Conservation (phyloP, 2,329 filamentous ascomycete genomes). For the Beauveria varroae region DNA sequence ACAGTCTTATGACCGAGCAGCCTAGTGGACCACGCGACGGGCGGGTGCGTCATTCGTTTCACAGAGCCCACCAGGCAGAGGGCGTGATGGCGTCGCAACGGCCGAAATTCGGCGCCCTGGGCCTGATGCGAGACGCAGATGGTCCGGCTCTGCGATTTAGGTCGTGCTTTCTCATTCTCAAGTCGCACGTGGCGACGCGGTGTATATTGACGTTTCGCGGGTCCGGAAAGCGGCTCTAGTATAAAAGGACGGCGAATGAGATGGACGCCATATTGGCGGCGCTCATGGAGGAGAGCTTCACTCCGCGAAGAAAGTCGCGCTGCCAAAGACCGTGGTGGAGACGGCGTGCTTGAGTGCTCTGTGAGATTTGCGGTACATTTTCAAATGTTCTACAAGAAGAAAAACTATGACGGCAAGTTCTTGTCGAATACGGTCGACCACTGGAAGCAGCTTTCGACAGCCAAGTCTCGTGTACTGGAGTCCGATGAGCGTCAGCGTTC, state of each 20-base stretch:
- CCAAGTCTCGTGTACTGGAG: too few relatives aligned
- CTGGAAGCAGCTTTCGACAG: neutral
- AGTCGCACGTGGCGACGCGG: slow-evolving; percentile 9
- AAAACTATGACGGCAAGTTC: slow-evolving; percentile 14
- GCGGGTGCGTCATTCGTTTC: slow-evolving; percentile 8
- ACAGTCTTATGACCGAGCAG: slow-evolving; percentile 13
- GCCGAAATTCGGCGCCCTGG: slow-evolving; percentile 17
- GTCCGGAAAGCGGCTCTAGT: slow-evolving; percentile 13
- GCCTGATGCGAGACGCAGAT: slow-evolving; percentile 14
- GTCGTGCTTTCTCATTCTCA: slow-evolving; percentile 16
- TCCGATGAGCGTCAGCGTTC: too few relatives aligned
- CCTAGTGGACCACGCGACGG: slow-evolving; percentile 13
- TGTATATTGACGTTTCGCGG: slow-evolving; percentile 17
- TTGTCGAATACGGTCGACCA: slow-evolving; percentile 12
- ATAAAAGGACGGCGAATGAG: slow-evolving; percentile 13
- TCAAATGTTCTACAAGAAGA: slow-evolving; percentile 11
- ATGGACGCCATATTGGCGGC: slow-evolving; percentile 15
- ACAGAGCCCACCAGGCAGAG: neutral
- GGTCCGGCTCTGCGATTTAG: slow-evolving; percentile 17
- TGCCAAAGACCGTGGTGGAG: neutral
- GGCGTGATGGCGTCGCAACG: slow-evolving; percentile 3
- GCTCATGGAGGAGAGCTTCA: slow-evolving; percentile 16
- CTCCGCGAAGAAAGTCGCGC: slow-evolving; percentile 12
- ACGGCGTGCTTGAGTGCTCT: neutral
- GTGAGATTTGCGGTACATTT: slow-evolving; percentile 8